Conservation (phyloP, 768 basidiomycete species). For the Calocera cornea region DNA sequence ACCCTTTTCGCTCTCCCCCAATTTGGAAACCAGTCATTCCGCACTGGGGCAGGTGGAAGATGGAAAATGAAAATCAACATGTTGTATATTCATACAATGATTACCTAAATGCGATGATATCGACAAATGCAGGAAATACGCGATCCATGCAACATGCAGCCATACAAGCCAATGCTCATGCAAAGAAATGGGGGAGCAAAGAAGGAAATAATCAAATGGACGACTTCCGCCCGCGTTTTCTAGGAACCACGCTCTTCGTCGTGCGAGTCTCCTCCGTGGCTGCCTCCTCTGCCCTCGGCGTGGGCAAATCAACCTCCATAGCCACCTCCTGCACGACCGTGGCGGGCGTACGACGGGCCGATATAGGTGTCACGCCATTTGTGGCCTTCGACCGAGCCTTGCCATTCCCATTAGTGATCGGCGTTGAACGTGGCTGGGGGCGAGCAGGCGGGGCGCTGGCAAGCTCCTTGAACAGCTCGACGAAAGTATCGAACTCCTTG, state of each 20-base stretch:
- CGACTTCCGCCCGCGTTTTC: background rate
- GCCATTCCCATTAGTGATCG: background rate
- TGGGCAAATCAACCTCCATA: background rate
- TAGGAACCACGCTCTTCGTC: background rate
- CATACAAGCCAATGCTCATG: background rate
- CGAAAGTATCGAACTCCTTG: constrained; percentile 46
- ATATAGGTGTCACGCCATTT: background rate
- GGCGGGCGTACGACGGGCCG: background rate
- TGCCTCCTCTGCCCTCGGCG: background rate
- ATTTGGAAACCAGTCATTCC: background rate
- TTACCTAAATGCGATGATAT: constrained; percentile 1
- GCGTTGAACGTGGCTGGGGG: background rate
- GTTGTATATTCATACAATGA: constrained; percentile 2
- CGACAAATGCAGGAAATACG: background rate
- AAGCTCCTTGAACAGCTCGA: constrained; percentile 49
- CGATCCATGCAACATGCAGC: background rate
- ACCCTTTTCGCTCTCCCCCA: background rate
- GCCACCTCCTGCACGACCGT: background rate
- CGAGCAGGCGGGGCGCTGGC: constrained; percentile 18
- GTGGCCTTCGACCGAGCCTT: background rate
- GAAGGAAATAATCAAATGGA: background rate
- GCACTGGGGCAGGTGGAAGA: background rate
- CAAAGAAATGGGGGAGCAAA: background rate
- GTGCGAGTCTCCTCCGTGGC: background rate
- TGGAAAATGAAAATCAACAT: background rate